Conservation (phyloP, 1,284 basidiomycete species). For the Cutaneotrichosporon sp. region DNA sequence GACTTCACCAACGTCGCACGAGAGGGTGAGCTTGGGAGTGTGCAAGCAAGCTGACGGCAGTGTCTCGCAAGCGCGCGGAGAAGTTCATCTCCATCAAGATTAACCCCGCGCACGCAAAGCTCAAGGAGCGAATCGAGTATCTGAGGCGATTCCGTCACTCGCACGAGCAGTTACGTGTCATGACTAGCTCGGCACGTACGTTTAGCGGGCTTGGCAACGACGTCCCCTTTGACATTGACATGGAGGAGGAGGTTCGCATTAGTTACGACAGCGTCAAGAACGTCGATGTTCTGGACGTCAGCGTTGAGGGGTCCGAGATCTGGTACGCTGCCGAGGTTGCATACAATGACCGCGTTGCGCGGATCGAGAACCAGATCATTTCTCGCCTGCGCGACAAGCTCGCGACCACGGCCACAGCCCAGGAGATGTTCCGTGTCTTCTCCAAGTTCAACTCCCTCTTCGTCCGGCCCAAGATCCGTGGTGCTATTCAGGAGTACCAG, state of each 20-base stretch:
- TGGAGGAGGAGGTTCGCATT: slow-evolving; percentile 94
- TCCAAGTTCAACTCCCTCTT: slow-evolving; percentile 98
- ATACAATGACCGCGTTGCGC: slow-evolving; percentile 94
- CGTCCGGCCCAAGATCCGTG: slow-evolving; percentile 95
- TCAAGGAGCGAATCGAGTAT: slow-evolving; percentile 85
- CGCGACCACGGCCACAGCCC: slow-evolving; percentile 93
- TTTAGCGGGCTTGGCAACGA: slow-evolving; percentile 67
- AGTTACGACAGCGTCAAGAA: slow-evolving; percentile 93
- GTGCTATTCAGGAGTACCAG: slow-evolving; percentile 98
- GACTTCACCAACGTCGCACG: slow-evolving; percentile 97
- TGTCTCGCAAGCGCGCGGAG: slow-evolving; percentile 84
- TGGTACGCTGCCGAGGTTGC: slow-evolving; percentile 95
- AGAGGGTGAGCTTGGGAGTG: slow-evolving; percentile 51
- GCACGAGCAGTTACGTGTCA: slow-evolving; percentile 93
- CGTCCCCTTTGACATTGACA: slow-evolving; percentile 65
- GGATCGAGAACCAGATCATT: slow-evolving; percentile 98
- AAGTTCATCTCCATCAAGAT: slow-evolving; percentile 98
- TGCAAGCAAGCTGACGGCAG: slow-evolving; percentile 28
- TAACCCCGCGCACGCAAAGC: slow-evolving; percentile 78
- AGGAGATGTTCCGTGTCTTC: slow-evolving; percentile 99
- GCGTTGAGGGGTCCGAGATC: slow-evolving; percentile 92
- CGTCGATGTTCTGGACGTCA: slow-evolving; percentile 93
- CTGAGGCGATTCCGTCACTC: slow-evolving; percentile 90
- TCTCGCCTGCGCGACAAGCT: slow-evolving; percentile 83
- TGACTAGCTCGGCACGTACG: slow-evolving; percentile 92